Base-by-base conservation (phyloP, 768 basidiomycete genomes). In the Phaeotremella fagi region DNA sequence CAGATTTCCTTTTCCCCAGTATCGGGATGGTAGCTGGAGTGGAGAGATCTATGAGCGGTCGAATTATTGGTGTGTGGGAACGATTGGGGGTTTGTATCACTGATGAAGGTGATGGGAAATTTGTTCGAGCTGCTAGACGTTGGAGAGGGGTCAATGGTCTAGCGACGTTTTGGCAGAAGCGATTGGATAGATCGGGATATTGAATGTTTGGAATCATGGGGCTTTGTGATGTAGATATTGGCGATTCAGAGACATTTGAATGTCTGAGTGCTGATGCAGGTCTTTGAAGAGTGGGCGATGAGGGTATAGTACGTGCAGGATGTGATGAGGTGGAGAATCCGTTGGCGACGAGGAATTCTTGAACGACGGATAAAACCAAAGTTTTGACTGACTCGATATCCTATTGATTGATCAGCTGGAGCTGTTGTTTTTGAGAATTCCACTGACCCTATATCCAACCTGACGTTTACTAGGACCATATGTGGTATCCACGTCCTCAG, bases 391-490 rank as follows among this genome's bases (percentile, higher is more conserved):
- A 71, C n/a, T 78, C 75, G 71, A 79, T 80, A 66, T 88, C 81
- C 86, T 90, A 59, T 12, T 33, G 31, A 16, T 33, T 16, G 16
- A 16, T 33, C 31, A 33, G 31, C 41, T 59, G 28, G 55, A 54
- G 46, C 44, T 60, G 50, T 14, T 46, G 16, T n/a, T n/a, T n/a
- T n/a, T 57, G 20, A 14, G 16, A n/a, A 18, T 7, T 12, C 3
- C 45, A 60, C 77, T 60, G 68, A 89, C 91, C 74, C 82, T 79
- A 42, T 92, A 77, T 50, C 85, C 81, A 27, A 91, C 78, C 4
- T 77, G 65, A 3, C 77, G 76, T 76, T 91, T 92, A 16, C 81
- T 77, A n/a, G 90, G 88, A 59, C 88, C 89, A 25, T 90, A 66
- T 54, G 82, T 82, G 51, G 86, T 85, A 66, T 95, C 90, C 7